These are phyloP conservation scores for Podospora pseudocomata DNA, from an alignment of 495 filamentous ascomycete genomes.

Conservation along the genomic window DNA sequence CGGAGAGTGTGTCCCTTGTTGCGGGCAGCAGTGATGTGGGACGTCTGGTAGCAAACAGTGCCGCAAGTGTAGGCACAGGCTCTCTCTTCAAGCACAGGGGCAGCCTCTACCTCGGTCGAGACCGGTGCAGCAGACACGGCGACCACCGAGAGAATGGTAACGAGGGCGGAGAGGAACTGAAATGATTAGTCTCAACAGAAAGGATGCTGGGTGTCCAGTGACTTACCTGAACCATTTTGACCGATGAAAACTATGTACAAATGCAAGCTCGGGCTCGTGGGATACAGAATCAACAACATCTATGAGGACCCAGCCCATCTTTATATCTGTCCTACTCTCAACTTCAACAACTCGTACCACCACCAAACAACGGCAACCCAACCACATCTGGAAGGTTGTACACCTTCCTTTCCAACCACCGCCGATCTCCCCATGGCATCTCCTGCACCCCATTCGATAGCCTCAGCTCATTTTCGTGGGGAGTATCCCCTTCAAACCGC, in stretches of 20 bases:
- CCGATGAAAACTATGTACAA: neutral
- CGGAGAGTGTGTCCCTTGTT: constrained; percentile 49
- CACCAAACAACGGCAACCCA: neutral
- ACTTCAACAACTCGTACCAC: neutral
- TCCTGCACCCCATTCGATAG: neutral
- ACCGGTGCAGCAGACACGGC: constrained; percentile 34
- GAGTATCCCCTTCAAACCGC: neutral
- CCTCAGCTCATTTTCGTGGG: neutral
- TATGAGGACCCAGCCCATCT: neutral
- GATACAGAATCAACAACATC: neutral
- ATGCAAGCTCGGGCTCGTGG: neutral
- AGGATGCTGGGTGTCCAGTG: neutral
- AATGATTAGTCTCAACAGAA: neutral
- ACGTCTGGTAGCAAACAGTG: constrained; percentile 35
- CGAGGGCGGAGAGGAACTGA: constrained; percentile 32
- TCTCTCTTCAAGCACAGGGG: constrained; percentile 18
- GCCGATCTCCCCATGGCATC: neutral
- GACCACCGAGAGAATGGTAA: constrained; percentile 29
- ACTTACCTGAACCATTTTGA: constrained; percentile 18
- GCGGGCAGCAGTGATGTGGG: constrained; percentile 48
- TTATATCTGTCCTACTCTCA: neutral
- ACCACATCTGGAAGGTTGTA: neutral
- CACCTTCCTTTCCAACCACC: neutral
- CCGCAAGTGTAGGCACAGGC: constrained; percentile 41
- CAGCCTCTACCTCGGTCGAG: neutral